Conservation (phyloP, 768 basidiomycete genomes). For the Pleurotus ostreatus region DNA sequence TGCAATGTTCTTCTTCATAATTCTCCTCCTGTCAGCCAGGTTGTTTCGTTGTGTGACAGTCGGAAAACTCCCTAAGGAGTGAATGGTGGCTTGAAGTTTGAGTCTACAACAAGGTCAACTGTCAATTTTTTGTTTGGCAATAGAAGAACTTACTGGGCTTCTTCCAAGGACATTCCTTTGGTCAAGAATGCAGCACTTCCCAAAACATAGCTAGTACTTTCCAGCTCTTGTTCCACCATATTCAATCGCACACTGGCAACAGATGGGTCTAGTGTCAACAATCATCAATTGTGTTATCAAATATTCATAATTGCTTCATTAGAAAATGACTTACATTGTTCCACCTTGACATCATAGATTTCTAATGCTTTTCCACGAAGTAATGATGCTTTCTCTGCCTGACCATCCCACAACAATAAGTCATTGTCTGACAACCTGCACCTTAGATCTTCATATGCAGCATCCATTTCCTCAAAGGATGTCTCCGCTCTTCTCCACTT, state of each 20-base stretch:
- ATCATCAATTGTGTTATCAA: not conserved
- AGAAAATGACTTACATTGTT: not conserved
- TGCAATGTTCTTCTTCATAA: not conserved
- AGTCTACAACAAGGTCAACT: not conserved
- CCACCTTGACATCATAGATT: not conserved
- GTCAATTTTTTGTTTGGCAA: not conserved
- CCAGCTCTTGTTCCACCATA: not conserved
- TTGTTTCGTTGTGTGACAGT: not conserved
- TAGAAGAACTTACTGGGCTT: not conserved
- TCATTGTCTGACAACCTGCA: not conserved
- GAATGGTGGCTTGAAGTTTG: not conserved
- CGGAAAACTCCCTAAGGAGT: not conserved
- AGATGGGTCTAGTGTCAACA: not conserved
- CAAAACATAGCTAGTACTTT: not conserved
- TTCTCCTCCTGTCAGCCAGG: not conserved
- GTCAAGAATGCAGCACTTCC: not conserved
- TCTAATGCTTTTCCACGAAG: not conserved
- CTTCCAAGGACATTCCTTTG: not conserved
- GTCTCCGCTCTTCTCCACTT: conserved; percentile 8
- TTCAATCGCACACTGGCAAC: not conserved
- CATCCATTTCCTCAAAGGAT: not conserved
- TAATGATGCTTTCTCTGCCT: not conserved
- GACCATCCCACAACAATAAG: not conserved
- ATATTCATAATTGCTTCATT: not conserved
- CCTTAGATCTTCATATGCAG: not conserved